Evolutionary conservation across 192 early-diverging fungal species (phyloP).

Genomic region (Physocladia obscura): DNA sequence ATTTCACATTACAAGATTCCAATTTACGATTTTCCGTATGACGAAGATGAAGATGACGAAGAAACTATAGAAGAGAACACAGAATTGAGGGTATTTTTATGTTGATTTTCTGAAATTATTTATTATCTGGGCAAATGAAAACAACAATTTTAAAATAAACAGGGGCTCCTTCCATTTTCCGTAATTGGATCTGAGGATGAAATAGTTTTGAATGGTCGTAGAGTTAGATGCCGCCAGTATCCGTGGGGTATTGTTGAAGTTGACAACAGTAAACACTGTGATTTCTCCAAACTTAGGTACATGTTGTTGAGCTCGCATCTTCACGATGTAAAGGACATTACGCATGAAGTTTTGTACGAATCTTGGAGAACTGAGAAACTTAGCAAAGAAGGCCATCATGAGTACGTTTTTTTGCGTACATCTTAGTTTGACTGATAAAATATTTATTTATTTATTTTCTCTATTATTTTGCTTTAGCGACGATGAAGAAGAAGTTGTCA

Average conservation of each 20-base stretch:
- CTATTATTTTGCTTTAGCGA: too few relatives aligned
- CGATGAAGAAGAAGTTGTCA: too few relatives aligned
- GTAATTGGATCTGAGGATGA: slow-evolving; percentile 65
- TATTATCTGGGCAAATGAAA: background rate
- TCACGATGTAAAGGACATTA: slow-evolving; percentile 66
- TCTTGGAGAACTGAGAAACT: slow-evolving; percentile 24
- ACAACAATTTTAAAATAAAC: background rate
- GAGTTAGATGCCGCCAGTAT: slow-evolving; percentile 63
- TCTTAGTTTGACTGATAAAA: too few relatives aligned
- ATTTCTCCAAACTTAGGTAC: slow-evolving; percentile 65
- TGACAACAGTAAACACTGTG: slow-evolving; percentile 64
- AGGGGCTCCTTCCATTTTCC: slow-evolving; percentile 58
- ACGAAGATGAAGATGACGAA: slow-evolving; percentile 96
- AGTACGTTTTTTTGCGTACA: background rate
- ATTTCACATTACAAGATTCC: slow-evolving; percentile 93
- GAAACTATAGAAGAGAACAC: slow-evolving; percentile 98
- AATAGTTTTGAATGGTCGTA: slow-evolving; percentile 51
- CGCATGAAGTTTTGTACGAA: slow-evolving; percentile 59
- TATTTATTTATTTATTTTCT: too few relatives aligned
- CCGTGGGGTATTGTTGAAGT: slow-evolving; percentile 64
- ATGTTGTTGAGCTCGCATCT: slow-evolving; percentile 74
- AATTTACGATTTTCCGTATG: slow-evolving; percentile 96
- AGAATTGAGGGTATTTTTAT: slow-evolving; percentile 70
- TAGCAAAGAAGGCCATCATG: slow-evolving; percentile 24
- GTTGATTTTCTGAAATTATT: background rate